phyloP scores from a whole-genome alignment of 2,329 filamentous ascomycete species.

The Fusarium cyanostomum region DNA sequence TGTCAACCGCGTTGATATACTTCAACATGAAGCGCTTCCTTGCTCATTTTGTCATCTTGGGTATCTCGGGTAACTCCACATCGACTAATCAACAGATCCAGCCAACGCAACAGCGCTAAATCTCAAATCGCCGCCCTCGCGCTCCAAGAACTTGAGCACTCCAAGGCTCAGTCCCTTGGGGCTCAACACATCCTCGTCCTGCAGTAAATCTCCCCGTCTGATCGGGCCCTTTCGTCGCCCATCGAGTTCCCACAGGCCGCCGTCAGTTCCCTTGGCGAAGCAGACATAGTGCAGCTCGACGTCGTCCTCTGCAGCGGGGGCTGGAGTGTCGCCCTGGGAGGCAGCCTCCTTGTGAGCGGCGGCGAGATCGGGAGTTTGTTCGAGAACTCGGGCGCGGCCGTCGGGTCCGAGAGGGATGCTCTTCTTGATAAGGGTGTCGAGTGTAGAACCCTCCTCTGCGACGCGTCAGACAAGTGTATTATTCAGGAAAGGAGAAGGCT shows the following conservation, averaged over 20 bases:
- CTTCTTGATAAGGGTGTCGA: conserved; percentile 72
- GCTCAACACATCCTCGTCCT: conserved; percentile 77
- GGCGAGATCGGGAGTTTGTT: conserved; percentile 79
- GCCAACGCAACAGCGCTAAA: conserved; percentile 68
- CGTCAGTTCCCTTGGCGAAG: conserved; percentile 81
- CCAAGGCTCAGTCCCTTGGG: conserved; percentile 79
- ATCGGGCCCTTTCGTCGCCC: conserved; percentile 67
- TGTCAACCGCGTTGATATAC: too few relatives aligned
- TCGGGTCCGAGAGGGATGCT: conserved; percentile 75
- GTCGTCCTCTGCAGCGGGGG: conserved; percentile 80
- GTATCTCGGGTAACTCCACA: conserved; percentile 18
- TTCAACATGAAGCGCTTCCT: neutral
- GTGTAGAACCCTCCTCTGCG: conserved; percentile 60
- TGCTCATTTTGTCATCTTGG: neutral
- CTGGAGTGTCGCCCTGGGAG: conserved; percentile 77
- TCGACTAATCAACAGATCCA: conserved; percentile 56
- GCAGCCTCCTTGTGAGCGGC: conserved; percentile 82
- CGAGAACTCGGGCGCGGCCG: conserved; percentile 77
- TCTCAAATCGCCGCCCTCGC: conserved; percentile 64
- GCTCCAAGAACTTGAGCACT: conserved; percentile 64
- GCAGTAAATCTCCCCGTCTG: conserved; percentile 62
- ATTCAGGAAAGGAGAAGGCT: conserved; percentile 15
- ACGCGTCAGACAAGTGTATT: neutral
- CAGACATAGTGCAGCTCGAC: conserved; percentile 97
- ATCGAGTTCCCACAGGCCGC: conserved; percentile 69